Evolutionary conservation across 2,329 filamentous ascomycete species (phyloP).

Genomic region (Penicillium sp.): DNA sequence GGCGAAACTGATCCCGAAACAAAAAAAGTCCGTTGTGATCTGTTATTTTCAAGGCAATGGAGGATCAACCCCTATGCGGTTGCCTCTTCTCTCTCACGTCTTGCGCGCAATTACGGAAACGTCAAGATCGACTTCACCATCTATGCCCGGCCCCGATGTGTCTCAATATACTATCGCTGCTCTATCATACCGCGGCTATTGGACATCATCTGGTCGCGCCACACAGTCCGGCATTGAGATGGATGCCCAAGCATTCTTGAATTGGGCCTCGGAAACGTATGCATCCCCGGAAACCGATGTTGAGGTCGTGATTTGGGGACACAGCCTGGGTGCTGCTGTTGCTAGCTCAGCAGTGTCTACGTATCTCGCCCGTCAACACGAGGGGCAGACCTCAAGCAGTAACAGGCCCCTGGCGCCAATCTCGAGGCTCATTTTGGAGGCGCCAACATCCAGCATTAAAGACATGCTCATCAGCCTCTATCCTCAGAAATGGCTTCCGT

Average conservation of each 20-base stretch:
- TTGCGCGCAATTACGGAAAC: constrained; percentile 29
- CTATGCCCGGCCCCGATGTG: background rate
- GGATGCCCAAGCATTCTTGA: constrained; percentile 63
- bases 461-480: constrained; percentile 71
- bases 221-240: constrained; percentile 67
- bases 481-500: constrained; percentile 76
- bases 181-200: constrained; percentile 67
- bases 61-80: constrained; percentile 29
- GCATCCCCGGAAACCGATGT: constrained; percentile 15
- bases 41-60: constrained; percentile 37
- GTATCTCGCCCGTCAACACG: constrained; percentile 29
- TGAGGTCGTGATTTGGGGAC: constrained; percentile 66
- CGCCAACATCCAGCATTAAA: constrained; percentile 68
- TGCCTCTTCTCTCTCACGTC: constrained; percentile 46
- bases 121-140: background rate
- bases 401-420: constrained; percentile 23
- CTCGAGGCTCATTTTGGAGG: constrained; percentile 64
- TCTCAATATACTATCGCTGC: constrained; percentile 43
- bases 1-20: background rate
- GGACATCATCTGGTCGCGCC: constrained; percentile 70
- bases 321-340: constrained; percentile 72
- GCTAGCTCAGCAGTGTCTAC: constrained; percentile 59
- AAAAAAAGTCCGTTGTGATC: constrained; percentile 21
- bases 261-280: constrained; percentile 56
- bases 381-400: background rate